Percentiles rank a stretch among this genome's conserved stretches.
These are phyloP conservation scores for Chamaenerion angustifolium DNA, from an alignment of 345 rosid species.

Conservation along the genomic window DNA sequence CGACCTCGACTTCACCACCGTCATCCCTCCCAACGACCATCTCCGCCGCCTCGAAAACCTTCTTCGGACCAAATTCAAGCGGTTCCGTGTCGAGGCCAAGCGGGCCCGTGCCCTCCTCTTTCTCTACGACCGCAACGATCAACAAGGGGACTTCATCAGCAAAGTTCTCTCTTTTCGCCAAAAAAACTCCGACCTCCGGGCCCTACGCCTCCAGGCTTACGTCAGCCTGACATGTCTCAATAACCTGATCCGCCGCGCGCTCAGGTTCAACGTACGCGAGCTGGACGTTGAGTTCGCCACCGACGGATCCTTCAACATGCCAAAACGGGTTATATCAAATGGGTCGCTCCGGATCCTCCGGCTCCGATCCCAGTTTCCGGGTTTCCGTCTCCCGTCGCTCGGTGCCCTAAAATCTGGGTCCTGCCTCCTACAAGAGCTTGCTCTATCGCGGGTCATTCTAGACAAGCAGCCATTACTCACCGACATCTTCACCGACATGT, in stretches of 20 bases:
- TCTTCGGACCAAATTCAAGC: background rate
- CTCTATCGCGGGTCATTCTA: constrained; percentile 38
- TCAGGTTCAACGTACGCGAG: constrained; percentile 47
- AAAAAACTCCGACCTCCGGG: constrained; percentile 25
- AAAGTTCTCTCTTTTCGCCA: constrained; percentile 28
- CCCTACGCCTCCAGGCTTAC: constrained; percentile 43
- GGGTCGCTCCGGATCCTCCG: constrained; percentile 36
- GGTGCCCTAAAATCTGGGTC: constrained; percentile 36
- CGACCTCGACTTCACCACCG: constrained; percentile 71
- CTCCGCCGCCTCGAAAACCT: background rate
- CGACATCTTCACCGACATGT: constrained; percentile 53
- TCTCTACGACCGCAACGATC: background rate
- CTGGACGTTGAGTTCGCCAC: constrained; percentile 73
- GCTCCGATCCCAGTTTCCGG: constrained; percentile 46
- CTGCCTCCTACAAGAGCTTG: constrained; percentile 32
- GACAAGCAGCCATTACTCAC: constrained; percentile 33
- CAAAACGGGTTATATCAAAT: constrained; percentile 43
- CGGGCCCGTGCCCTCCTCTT: constrained; percentile 4
- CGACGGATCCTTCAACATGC: constrained; percentile 62
- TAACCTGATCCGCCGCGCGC: constrained; percentile 53
- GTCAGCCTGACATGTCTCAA: constrained; percentile 52
- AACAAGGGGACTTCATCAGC: constrained; percentile 23
- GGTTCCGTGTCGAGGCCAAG: background rate
- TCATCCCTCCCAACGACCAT: constrained; percentile 6
- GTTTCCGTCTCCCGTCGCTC: constrained; percentile 58